Evolutionary conservation across 768 basidiomycete species (phyloP), one percentile per base, ranked within the genome.

Genomic region (Pseudohyphozyma bogoriensis): DNA sequence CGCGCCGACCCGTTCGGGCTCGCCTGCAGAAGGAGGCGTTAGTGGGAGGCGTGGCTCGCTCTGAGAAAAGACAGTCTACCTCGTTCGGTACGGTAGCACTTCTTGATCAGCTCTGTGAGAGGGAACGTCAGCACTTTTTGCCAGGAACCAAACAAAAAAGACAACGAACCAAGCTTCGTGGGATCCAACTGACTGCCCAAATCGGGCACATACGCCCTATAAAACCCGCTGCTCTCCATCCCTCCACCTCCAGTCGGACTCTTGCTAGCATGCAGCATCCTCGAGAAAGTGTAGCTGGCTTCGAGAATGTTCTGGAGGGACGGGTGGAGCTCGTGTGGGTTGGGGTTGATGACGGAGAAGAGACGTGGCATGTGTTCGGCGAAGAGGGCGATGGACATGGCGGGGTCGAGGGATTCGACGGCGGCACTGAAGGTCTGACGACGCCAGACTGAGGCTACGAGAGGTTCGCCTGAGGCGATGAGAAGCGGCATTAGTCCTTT

Each of bases 361-460:
- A 89, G 79, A 32, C 79, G 76, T 9, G 86, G 85, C 50, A 89
- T 80, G 64, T 85, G 81, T 61, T 89, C 89, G 24, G 75, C 72
- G 47, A 91, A 78, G 70, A 89, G 84, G 71, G 74, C 78, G 32
- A 78, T 68, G 1, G 82, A 78, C 80, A 87, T 85, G 53, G 85
- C 83, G 9, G 83, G 80, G 0, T 86, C 83, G 73, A 83, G 85
- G 1, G 79, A 72, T 36, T 89, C 86, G 55, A 91, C 85, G 6
- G 88, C 87, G 0, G 88, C 88, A 15, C 85, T 84, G 74, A 89
- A 89, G 4, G 88, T 90, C 71, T 91, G 88, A 15, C 87, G 81
- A 28, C 89, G 82, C 89, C 89, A 91, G 24, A 91, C 88, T 42
- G 82, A 80, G 0, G 89, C 89, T n/a, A 91, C 87, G 6, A 86